Conservation (phyloP, 2,329 filamentous ascomycete genomes). For the Plenodomus lindquistii region DNA sequence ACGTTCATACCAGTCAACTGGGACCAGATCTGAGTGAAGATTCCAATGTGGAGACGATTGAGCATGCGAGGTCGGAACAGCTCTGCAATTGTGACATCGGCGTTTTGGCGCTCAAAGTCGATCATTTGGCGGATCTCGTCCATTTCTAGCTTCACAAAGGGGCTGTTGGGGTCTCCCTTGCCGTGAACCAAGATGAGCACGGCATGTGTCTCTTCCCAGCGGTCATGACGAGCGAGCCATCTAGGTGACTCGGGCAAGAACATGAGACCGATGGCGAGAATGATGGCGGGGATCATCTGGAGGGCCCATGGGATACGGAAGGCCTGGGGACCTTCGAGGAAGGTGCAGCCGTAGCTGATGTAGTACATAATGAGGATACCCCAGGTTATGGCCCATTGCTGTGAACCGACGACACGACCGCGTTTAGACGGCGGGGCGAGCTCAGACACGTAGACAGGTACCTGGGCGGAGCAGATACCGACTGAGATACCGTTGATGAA, state of each 20-base stretch:
- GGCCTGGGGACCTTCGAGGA: constrained; percentile 34
- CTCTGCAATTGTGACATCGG: constrained; percentile 71
- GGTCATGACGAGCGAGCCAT: constrained; percentile 52
- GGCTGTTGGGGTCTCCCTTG: constrained; percentile 64
- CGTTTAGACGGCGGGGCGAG: constrained; percentile 62
- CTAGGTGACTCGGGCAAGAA: constrained; percentile 53
- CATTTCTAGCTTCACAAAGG: constrained; percentile 70
- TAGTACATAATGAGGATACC: constrained; percentile 50
- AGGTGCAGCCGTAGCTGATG: constrained; percentile 43
- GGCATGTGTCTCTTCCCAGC: constrained; percentile 50
- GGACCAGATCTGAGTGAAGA: constrained; percentile 76
- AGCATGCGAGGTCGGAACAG: constrained; percentile 75
- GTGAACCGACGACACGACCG: constrained; percentile 69
- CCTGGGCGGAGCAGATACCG: constrained; percentile 72
- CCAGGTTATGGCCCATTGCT: constrained; percentile 77
- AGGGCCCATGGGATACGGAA: constrained; percentile 46
- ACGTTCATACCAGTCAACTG: constrained; percentile 79
- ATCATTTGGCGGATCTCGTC: constrained; percentile 74
- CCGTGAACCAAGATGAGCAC: constrained; percentile 51
- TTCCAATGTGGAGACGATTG: constrained; percentile 70
- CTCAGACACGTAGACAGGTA: constrained; percentile 70
- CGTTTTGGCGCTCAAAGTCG: constrained; percentile 72
- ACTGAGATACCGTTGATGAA: constrained; percentile 73
- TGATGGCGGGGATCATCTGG: constrained; percentile 43
- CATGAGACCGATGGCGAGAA: constrained; percentile 54